phyloP scores from a whole-genome alignment of 2,329 filamentous ascomycete species.

The Myotisia sp. region DNA sequence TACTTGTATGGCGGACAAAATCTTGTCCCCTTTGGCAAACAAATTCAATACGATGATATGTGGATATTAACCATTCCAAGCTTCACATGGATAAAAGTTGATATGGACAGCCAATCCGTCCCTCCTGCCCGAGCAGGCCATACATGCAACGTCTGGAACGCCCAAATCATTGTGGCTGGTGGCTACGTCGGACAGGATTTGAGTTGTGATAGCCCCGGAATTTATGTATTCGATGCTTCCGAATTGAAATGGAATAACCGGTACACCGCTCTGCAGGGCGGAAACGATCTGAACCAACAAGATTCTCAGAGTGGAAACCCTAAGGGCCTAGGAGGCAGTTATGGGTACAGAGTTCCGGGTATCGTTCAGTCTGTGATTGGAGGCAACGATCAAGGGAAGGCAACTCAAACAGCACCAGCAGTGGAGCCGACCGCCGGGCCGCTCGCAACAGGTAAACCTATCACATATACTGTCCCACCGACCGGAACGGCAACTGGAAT shows the following conservation, averaged over 20 bases:
- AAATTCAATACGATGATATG: slow-evolving; percentile 54
- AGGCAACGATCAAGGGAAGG: slow-evolving; percentile 50
- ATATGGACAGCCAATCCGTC: slow-evolving; percentile 33
- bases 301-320: slow-evolving; percentile 38
- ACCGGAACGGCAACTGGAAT: slow-evolving; percentile 10
- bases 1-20: slow-evolving; percentile 70
- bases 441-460: slow-evolving; percentile 53
- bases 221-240: slow-evolving; percentile 66
- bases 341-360: slow-evolving; percentile 56
- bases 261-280: slow-evolving; percentile 49
- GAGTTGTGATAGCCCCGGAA: slow-evolving; percentile 51
- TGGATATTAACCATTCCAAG: slow-evolving; percentile 69
- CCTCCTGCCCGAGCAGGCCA: slow-evolving; percentile 55
- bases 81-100: slow-evolving; percentile 63
- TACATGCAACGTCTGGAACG: slow-evolving; percentile 62
- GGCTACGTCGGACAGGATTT: slow-evolving; percentile 50
- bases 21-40: slow-evolving; percentile 45
- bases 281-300: slow-evolving; percentile 40
- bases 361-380: slow-evolving; percentile 53
- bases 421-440: slow-evolving; percentile 53
- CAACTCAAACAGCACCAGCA: slow-evolving; percentile 52
- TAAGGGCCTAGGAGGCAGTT: slow-evolving; percentile 43
- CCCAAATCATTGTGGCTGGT: slow-evolving; percentile 66
- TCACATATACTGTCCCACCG: slow-evolving; percentile 49
- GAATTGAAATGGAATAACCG: slow-evolving; percentile 52